These are phyloP conservation scores for Agaricus subrufescens DNA, from an alignment of 768 basidiomycete genomes.

Conservation along the genomic window DNA sequence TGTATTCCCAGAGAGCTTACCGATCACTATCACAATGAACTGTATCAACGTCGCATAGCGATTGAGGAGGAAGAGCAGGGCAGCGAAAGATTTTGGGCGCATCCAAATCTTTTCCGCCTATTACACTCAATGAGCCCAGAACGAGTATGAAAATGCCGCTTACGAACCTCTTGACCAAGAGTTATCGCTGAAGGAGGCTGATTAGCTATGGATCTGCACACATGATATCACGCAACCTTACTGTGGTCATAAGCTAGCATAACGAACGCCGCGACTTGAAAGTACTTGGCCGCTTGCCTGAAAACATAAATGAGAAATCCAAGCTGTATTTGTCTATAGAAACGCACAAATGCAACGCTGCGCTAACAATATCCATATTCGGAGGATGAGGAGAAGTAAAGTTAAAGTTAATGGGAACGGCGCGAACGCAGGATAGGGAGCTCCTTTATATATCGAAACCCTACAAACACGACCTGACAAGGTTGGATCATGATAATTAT, in stretches of 20 bases:
- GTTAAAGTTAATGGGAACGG: too few relatives aligned
- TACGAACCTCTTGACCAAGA: constrained; percentile 11
- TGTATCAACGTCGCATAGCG: constrained; percentile 24
- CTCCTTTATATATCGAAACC: too few relatives aligned
- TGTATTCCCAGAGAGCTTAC: constrained; percentile 8
- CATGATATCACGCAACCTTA: background rate
- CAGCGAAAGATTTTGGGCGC: constrained; percentile 17
- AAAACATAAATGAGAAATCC: too few relatives aligned
- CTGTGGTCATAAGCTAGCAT: constrained; percentile 19
- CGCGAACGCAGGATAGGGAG: too few relatives aligned
- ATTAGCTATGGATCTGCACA: background rate
- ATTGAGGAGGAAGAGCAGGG: constrained; percentile 26
- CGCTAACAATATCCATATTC: too few relatives aligned
- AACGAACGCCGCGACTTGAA: constrained; percentile 17
- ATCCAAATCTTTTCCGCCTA: constrained; percentile 24
- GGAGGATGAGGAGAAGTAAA: too few relatives aligned
- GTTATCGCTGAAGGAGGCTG: constrained; percentile 3
- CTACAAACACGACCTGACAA: too few relatives aligned
- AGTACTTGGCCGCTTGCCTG: constrained; percentile 15
- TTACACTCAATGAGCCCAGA: too few relatives aligned
- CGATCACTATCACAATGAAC: constrained; percentile 20
- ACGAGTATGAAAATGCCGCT: too few relatives aligned
- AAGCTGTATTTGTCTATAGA: too few relatives aligned
- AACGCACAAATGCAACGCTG: too few relatives aligned
- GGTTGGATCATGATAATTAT: too few relatives aligned